Base-by-base conservation (phyloP, 2,329 filamentous ascomycete genomes). In the Ambrosiella beaveri region DNA sequence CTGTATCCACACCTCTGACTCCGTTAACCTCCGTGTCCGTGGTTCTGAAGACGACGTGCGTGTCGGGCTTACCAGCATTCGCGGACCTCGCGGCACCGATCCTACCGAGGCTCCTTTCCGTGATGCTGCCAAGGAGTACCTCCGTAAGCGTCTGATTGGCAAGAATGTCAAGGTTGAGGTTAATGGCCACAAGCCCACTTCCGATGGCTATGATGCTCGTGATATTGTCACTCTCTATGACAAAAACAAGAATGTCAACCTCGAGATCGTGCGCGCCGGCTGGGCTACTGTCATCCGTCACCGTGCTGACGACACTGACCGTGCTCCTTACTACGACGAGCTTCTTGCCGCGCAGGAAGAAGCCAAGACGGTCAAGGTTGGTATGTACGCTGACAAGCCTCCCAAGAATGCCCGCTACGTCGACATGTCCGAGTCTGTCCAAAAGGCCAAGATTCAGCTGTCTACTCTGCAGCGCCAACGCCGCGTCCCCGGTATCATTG, bases 211-310 rank as follows among this genome's bases (percentile, higher is more conserved):
- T 64, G 91, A 97, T 66, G 90, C 93, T 66, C 86, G 89, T 58
- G 93, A 98, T 63, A 93, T 98, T 66, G 91, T 88, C 47, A 96
- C 91, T 1, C 79, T 98, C 50, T 84, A 81, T 1, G 77, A 85
- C 56, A 87, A 86, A 68, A 85, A 84, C 71, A 93, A 90, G 72
- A 97, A 97, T 68, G 76, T 97, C 62, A 89, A 85, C 61, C 72
- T 97, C 44, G 69, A 80, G 56, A 75, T 97, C 44, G 88, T 97
- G n/a, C 88, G 96, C 71, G 87, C 86, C 63, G 93, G 93, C 37
- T 95, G 90, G 74, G 87, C 85, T 27, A 91, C 90, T 0, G 93
- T 98, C 7, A 94, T 98, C 66, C 84, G 93, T 62, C 93, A 98
- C 72, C 82, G 90, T 63, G 87, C 91, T 71, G 91, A 97, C 66